Conservation (phyloP, 2,329 filamentous ascomycete genomes). For the Penicillium corylophilum region DNA sequence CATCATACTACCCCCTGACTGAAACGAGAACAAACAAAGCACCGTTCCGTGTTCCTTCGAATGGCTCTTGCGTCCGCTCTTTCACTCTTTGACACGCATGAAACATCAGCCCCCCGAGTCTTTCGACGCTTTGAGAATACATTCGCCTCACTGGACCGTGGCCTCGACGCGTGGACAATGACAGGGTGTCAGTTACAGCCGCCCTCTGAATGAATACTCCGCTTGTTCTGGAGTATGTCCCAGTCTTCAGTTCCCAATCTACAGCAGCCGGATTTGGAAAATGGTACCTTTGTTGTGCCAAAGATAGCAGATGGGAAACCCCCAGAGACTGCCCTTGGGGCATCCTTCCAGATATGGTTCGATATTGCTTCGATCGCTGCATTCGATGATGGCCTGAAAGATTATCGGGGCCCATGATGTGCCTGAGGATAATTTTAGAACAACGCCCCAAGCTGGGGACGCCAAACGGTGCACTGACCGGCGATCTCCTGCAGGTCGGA, state of each 20-base stretch:
- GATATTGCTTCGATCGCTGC: slow-evolving; percentile 1
- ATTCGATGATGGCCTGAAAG: slow-evolving; percentile 5
- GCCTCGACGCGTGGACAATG: not conserved
- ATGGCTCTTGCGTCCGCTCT: not conserved
- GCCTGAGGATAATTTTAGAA: slow-evolving; percentile 25
- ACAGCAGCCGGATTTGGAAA: slow-evolving; percentile 3
- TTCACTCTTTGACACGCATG: not conserved
- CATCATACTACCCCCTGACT: not conserved
- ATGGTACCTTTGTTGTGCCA: not conserved
- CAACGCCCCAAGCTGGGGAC: slow-evolving; percentile 4
- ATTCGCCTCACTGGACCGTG: not conserved
- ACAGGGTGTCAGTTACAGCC: not conserved
- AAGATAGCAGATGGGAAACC: not conserved
- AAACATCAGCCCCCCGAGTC: not conserved
- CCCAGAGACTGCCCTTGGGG: not conserved
- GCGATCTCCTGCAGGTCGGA: slow-evolving; percentile 16
- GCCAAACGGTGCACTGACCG: slow-evolving; percentile 3
- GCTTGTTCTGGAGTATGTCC: not conserved
- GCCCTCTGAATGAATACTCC: not conserved
- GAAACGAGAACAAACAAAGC: not conserved
- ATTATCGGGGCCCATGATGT: not conserved
- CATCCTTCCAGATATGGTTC: not conserved
- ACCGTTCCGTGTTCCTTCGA: not conserved
- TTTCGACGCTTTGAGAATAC: not conserved
- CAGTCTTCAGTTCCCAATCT: not conserved